A percentile compares a stretch with the other conserved stretches of the same genome.
Evolutionary conservation across 495 filamentous ascomycete species (phyloP).

Genomic region (Articulospora tetracladia): DNA sequence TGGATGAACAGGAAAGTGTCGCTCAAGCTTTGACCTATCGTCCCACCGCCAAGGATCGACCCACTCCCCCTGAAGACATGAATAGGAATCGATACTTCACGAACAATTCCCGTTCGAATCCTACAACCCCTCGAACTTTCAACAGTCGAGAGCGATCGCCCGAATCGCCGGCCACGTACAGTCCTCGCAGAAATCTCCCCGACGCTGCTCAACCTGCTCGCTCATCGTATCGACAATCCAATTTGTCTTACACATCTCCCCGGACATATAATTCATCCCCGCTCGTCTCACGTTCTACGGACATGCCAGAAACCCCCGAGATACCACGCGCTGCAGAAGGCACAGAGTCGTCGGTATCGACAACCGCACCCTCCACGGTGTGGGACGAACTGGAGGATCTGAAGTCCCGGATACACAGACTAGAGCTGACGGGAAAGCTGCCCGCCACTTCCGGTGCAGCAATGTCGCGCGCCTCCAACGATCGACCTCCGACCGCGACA

Average conservation of each 20-base stretch:
- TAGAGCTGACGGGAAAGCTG: conserved; percentile 87
- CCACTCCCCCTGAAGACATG: conserved; percentile 43
- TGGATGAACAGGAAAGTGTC: conserved; percentile 18
- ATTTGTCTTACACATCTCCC: conserved; percentile 50
- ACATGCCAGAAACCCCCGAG: conserved; percentile 35
- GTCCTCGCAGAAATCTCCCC: conserved; percentile 35
- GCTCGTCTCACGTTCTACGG: conserved; percentile 42
- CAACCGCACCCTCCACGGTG: conserved; percentile 84
- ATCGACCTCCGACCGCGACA: conserved; percentile 84
- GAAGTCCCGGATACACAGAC: conserved; percentile 85
- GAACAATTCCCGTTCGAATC: conserved; percentile 38
- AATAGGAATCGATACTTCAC: conserved; percentile 37
- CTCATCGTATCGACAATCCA: conserved; percentile 35
- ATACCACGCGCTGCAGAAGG: conserved; percentile 48
- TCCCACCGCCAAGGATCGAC: conserved; percentile 34
- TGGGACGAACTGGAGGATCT: conserved; percentile 98
- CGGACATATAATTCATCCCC: conserved; percentile 53
- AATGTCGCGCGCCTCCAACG: conserved; percentile 68
- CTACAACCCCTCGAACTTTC: conserved; percentile 39
- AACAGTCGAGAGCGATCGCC: conserved; percentile 42
- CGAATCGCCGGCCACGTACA: conserved; percentile 35
- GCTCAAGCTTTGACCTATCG: conserved; percentile 33
- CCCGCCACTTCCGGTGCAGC: conserved; percentile 76
- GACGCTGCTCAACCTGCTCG: conserved; percentile 12
- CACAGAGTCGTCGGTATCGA: conserved; percentile 81